Percentiles rank a stretch among this genome's conserved stretches.
Evolutionary conservation across 768 basidiomycete species (phyloP).

Genomic region (Tricholoma flavovirens): DNA sequence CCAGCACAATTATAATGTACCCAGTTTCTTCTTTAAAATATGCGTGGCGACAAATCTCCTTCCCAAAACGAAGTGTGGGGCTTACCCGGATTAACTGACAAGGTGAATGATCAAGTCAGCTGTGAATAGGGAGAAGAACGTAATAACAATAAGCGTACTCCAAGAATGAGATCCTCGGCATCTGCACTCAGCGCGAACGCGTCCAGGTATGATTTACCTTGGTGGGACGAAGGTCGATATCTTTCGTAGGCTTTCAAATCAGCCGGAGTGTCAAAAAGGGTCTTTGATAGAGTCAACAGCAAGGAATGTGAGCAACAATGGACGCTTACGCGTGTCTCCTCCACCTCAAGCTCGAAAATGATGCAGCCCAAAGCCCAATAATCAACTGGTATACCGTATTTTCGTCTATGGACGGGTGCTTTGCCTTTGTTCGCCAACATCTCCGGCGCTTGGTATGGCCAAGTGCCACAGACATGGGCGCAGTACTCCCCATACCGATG

Average conservation of each 20-base stretch:
- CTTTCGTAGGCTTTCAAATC: slow-evolving; percentile 20
- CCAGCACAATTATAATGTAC: slow-evolving; percentile 10
- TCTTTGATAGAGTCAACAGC: slow-evolving; percentile 14
- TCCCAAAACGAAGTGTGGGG: slow-evolving; percentile 14
- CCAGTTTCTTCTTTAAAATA: slow-evolving; percentile 19
- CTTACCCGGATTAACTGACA: slow-evolving; percentile 17
- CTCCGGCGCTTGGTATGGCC: slow-evolving; percentile 36
- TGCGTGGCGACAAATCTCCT: slow-evolving; percentile 15
- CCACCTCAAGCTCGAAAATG: slow-evolving; percentile 30
- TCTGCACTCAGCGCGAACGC: slow-evolving; percentile 17
- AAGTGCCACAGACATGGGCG: slow-evolving; percentile 27
- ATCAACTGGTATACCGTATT: slow-evolving; percentile 30
- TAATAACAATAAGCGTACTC: slow-evolving; percentile 18
- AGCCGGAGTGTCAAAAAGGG: slow-evolving; percentile 23
- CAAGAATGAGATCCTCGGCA: slow-evolving; percentile 23
- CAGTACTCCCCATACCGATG: slow-evolving; percentile 12
- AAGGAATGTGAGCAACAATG: background rate
- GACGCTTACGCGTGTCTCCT: slow-evolving; percentile 18
- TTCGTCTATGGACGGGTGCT: slow-evolving; percentile 6
- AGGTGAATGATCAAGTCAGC: background rate
- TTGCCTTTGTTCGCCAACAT: slow-evolving; percentile 23
- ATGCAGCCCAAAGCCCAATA: slow-evolving; percentile 41
- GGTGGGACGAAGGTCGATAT: slow-evolving; percentile 3
- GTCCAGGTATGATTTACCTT: slow-evolving; percentile 17
- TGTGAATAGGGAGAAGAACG: background rate